A percentile compares a stretch with the other conserved stretches of the same genome.
Evolutionary conservation across 805 yeast species (phyloP).

Genomic region (Zygoascus tannicola): DNA sequence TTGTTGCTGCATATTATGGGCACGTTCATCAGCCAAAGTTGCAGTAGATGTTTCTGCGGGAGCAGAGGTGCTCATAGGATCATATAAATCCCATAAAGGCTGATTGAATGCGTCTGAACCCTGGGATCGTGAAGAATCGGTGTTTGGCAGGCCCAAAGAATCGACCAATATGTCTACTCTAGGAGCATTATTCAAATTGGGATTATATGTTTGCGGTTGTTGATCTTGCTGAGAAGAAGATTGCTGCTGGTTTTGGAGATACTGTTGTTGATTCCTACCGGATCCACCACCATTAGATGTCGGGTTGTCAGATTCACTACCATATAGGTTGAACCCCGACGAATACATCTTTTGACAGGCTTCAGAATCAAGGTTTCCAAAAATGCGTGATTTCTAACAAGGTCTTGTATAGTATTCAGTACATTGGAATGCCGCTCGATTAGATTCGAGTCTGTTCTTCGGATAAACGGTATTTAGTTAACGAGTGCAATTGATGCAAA

Average conservation of each 20-base stretch:
- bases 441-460: neutral
- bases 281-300: conserved; percentile 5
- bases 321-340: conserved; percentile 10
- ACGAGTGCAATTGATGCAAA: no score
- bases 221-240: conserved; percentile 9
- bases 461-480: no score
- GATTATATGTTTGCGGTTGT: conserved; percentile 3
- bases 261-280: conserved; percentile 7
- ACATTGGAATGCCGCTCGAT: neutral
- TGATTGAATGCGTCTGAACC: neutral
- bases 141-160: neutral
- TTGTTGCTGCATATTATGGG: neutral
- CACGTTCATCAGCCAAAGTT: neutral
- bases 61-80: conserved; percentile 3
- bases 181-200: neutral
- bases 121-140: neutral
- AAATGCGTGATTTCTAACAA: no score
- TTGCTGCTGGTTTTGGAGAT: conserved; percentile 8
- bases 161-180: neutral
- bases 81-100: neutral
- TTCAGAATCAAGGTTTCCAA: no score
- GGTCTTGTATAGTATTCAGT: no score
- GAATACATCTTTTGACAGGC: neutral
- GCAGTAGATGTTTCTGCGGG: conserved; percentile 1
- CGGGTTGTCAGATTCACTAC: conserved; percentile 9